Evolutionary conservation across 2,329 filamentous ascomycete species (phyloP), one percentile per base, ranked within the genome.

Genomic region (Huntiella savannae): DNA sequence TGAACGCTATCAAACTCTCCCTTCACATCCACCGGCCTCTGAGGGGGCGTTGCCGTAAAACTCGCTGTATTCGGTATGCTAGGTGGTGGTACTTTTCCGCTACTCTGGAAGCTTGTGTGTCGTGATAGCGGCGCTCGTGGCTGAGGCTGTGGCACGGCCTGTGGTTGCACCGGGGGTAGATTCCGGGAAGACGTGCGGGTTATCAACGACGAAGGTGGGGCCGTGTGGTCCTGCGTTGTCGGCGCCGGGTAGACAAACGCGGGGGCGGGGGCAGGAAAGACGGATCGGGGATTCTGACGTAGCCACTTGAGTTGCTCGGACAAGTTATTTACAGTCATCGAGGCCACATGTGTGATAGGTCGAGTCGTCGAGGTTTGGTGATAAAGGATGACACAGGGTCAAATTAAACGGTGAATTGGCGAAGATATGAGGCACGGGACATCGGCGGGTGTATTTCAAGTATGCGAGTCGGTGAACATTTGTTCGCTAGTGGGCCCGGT

Each of bases 261-360:
- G 60, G 58, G 52, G 60, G 61, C 50, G 56, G 58, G 48, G 60
- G 61, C 49, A 43, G 63, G 63, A 56, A 59, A 61, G 53, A 59
- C 59, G 54, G 60, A 56, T 48, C 60, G 56, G 54, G 62, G 58
- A 58, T 71, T 68, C 54, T 63, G 63, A 54, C 73, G 56, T 55
- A 76, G 63, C 72, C 72, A 76, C 54, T 68, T 62, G 54, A 76
- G 61, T 57, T 76, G 69, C 56, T 71, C 66, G 54, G 60, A 58
- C 50, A 76, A 65, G 56, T 76, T 76, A 61, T 75, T 74, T 57
- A 68, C 70, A 63, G 72, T 76, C 72, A 76, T 76, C 63, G 68
- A 69, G 38, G n/a, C 17, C 28, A 13, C 10, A 13, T 33, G n/a
- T 16, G 32, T 43, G 13, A 17, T 15, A 13, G 40, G 19, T n/a